Conservation (phyloP, 2,329 filamentous ascomycete genomes). For the Colletotrichum sp. region DNA sequence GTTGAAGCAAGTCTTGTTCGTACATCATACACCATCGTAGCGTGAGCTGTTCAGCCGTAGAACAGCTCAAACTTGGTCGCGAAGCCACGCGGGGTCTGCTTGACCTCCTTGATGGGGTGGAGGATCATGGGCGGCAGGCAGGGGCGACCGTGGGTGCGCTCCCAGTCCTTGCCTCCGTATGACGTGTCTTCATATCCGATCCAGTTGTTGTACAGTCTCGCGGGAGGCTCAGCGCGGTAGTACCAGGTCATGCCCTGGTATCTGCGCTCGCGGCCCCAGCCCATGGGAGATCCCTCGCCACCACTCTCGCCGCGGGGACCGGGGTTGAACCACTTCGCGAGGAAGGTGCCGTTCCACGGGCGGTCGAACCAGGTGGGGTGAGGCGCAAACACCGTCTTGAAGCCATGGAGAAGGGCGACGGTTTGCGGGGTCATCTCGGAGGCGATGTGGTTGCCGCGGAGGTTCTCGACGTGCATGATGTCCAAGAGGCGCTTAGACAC, state of each 20-base stretch:
- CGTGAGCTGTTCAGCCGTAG: conserved; percentile 36
- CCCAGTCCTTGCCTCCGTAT: conserved; percentile 61
- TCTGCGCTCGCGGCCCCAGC: conserved; percentile 62
- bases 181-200: conserved; percentile 63
- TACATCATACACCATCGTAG: conserved; percentile 18
- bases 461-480: conserved; percentile 79
- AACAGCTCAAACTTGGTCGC: conserved; percentile 40
- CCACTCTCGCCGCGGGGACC: conserved; percentile 60
- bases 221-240: conserved; percentile 61
- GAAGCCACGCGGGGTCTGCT: conserved; percentile 51
- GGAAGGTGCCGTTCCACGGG: conserved; percentile 63
- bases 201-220: conserved; percentile 67
- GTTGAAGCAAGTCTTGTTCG: conserved; percentile 12
- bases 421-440: conserved; percentile 83
- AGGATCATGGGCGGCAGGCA: conserved; percentile 65
- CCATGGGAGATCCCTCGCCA: conserved; percentile 60
- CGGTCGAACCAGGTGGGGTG: conserved; percentile 83
- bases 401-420: conserved; percentile 75
- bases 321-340: conserved; percentile 66
- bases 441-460: conserved; percentile 75
- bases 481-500: conserved; percentile 74
- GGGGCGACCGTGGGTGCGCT: conserved; percentile 57
- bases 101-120: conserved; percentile 65
- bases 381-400: conserved; percentile 80
- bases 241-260: conserved; percentile 68